These are phyloP conservation scores for Boletales sp. DNA, from an alignment of 768 basidiomycete genomes.

Conservation along the genomic window DNA sequence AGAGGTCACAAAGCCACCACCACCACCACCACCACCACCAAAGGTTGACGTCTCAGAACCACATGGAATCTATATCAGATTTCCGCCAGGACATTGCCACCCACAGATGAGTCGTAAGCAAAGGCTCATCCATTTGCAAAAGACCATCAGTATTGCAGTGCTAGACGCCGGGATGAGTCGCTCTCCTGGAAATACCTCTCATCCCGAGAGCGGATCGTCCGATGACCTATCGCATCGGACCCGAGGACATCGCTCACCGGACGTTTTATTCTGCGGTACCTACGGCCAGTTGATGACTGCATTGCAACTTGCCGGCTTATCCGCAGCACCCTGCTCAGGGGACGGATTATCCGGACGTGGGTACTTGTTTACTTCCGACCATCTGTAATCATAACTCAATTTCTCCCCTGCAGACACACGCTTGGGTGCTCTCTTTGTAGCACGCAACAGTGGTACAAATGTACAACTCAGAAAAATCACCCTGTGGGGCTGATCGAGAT, in stretches of 20 bases:
- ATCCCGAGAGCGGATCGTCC: background rate
- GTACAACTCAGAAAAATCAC: conserved; percentile 40
- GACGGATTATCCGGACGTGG: conserved; percentile 31
- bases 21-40: conserved; percentile 8
- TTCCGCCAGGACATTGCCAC: conserved; percentile 5
- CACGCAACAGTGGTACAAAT: conserved; percentile 25
- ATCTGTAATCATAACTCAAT: background rate
- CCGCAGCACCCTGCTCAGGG: conserved; percentile 29
- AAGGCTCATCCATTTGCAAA: conserved; percentile 29
- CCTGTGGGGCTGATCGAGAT: conserved; percentile 35
- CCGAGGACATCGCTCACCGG: conserved; percentile 16
- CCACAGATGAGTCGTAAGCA: conserved; percentile 17
- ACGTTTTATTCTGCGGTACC: conserved; percentile 39
- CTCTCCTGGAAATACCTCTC: conserved; percentile 18
- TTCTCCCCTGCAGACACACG: conserved; percentile 30
- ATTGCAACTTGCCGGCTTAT: conserved; percentile 36
- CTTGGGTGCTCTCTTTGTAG: conserved; percentile 41
- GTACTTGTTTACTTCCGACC: conserved; percentile 2
- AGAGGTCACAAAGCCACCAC: conserved; percentile 14
- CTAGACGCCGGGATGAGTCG: conserved; percentile 38
- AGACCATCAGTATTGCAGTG: conserved; percentile 36
- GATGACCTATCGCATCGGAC: background rate
- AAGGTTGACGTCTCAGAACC: background rate
- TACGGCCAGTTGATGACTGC: conserved; percentile 42
- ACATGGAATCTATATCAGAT: conserved; percentile 25